These are phyloP conservation scores for Xylaria sp. DNA, from an alignment of 2,329 filamentous ascomycete genomes.

Conservation along the genomic window DNA sequence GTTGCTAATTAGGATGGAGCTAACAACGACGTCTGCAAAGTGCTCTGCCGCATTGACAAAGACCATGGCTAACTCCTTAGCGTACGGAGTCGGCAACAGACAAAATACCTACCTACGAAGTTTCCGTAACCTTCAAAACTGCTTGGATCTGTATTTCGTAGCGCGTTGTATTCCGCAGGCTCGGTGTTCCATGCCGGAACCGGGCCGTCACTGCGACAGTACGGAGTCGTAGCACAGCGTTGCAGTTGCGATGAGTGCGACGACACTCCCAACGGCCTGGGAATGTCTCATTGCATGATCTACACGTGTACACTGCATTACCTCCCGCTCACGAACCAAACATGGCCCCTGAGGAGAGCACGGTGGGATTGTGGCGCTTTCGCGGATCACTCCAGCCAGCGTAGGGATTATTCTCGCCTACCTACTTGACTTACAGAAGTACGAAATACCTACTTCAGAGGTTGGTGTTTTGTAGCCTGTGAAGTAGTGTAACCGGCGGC, in stretches of 20 bases:
- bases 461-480: not conserved
- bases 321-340: not conserved
- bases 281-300: not conserved
- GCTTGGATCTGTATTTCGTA: no score
- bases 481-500: no score
- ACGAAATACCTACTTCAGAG: no score
- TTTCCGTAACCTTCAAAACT: no score
- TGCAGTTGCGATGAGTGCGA: not conserved
- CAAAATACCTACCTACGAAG: no score
- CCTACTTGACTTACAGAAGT: no score
- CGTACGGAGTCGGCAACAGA: not conserved
- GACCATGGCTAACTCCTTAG: not conserved
- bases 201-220: not conserved
- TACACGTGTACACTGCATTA: not conserved
- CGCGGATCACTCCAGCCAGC: not conserved
- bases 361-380: not conserved
- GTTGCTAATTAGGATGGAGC: not conserved
- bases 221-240: not conserved
- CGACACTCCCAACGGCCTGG: slow-evolving; percentile 2
- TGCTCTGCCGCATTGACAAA: not conserved
- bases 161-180: not conserved
- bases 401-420: no score
- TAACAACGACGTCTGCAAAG: no score
- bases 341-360: not conserved
- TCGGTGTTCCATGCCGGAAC: not conserved